These are phyloP conservation scores for Erythrophleum fordii DNA, from an alignment of 306 rosid genomes.

Conservation along the genomic window DNA sequence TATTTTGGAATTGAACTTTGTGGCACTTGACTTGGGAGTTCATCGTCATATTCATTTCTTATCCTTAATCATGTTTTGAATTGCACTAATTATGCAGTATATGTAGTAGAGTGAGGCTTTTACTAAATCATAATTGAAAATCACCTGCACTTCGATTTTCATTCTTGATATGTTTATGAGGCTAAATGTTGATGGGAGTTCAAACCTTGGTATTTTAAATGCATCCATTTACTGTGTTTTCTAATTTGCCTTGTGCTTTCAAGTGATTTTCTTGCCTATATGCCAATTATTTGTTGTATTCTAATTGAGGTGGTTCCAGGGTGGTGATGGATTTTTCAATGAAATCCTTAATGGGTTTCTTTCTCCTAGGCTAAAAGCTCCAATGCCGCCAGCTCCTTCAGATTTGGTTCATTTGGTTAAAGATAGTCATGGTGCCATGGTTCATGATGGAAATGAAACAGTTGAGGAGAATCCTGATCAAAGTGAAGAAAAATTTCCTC, in stretches of 20 bases:
- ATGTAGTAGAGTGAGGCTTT: not conserved
- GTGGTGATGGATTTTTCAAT: conserved; percentile 98
- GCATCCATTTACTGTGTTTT: conserved; percentile 29
- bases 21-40: not conserved
- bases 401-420: conserved; percentile 54
- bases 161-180: conserved; percentile 20
- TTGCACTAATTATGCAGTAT: not conserved
- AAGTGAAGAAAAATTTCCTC: conserved; percentile 63
- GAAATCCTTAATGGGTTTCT: conserved; percentile 98
- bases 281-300: conserved; percentile 34
- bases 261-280: conserved; percentile 29
- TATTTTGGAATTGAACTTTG: not conserved
- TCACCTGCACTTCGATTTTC: not conserved
- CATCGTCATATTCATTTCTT: not conserved
- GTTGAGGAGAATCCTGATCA: conserved; percentile 47
- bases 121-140: not conserved
- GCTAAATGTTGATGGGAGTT: conserved; percentile 14
- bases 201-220: conserved; percentile 14
- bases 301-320: conserved; percentile 63
- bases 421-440: conserved; percentile 45
- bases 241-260: conserved; percentile 20
- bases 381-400: conserved; percentile 81
- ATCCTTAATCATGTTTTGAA: not conserved
- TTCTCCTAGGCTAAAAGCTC: conserved; percentile 78
- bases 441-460: conserved; percentile 49